phyloP scores from a whole-genome alignment of 1,284 basidiomycete genomes.

The Ceratobasidium sp. region DNA sequence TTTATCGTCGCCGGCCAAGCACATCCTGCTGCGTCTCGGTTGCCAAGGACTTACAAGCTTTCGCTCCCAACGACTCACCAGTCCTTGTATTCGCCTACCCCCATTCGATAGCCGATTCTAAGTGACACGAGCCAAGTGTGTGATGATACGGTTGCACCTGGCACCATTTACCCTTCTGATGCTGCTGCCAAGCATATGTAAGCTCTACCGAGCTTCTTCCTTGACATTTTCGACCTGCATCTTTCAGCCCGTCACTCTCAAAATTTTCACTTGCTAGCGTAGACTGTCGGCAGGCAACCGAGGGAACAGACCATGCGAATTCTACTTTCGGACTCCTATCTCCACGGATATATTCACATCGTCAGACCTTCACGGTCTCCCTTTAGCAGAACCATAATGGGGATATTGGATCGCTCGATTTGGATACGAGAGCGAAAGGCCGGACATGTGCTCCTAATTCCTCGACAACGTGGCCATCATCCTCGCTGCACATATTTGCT shows the following conservation, averaged over 20 bases:
- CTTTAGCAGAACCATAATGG: background rate
- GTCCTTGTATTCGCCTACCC: background rate
- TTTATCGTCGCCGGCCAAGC: conserved; percentile 5
- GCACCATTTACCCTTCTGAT: background rate
- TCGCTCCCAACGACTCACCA: background rate
- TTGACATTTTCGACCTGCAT: background rate
- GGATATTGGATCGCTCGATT: background rate
- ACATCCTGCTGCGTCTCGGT: background rate
- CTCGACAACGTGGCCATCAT: background rate
- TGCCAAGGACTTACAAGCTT: background rate
- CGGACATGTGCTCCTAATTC: background rate
- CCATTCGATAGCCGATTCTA: background rate
- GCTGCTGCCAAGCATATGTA: background rate
- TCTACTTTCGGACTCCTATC: background rate
- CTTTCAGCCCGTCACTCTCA: background rate
- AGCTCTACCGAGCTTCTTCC: conserved; percentile 14
- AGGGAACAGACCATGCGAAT: background rate
- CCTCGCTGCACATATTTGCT: no score
- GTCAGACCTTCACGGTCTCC: background rate
- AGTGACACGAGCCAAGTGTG: background rate
- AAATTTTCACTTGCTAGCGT: conserved; percentile 5
- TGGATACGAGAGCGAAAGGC: background rate
- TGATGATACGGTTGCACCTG: background rate
- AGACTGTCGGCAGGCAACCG: background rate
- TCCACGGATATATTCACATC: background rate